Evolutionary conservation across 2,329 filamentous ascomycete species (phyloP).

Genomic region (Apiospora phragmitis): DNA sequence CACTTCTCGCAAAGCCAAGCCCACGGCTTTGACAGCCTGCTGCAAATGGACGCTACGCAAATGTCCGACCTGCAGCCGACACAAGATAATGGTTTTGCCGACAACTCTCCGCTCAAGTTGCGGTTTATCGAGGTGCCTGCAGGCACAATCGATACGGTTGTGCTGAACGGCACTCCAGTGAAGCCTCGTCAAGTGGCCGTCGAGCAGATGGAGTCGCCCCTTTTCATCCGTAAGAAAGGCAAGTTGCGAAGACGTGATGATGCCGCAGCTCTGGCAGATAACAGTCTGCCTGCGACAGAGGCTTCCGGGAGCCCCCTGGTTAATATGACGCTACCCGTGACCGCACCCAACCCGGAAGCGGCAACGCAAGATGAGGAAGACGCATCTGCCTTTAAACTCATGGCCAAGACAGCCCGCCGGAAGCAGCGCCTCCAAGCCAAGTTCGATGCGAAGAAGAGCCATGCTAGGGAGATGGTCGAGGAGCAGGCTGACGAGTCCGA

Average conservation of each 20-base stretch:
- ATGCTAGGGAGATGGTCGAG: slow-evolving; percentile 83
- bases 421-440: slow-evolving; percentile 51
- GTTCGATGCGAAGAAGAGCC: slow-evolving; percentile 84
- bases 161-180: slow-evolving; percentile 42
- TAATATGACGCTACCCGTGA: slow-evolving; percentile 30
- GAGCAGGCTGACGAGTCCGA: slow-evolving; percentile 97
- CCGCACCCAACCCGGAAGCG: slow-evolving; percentile 40
- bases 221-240: slow-evolving; percentile 58
- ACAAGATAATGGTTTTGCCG: slow-evolving; percentile 76
- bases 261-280: slow-evolving; percentile 15
- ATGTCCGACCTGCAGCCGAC: slow-evolving; percentile 73
- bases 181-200: slow-evolving; percentile 18
- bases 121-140: slow-evolving; percentile 65
- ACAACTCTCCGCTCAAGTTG: slow-evolving; percentile 69
- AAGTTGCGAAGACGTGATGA: slow-evolving; percentile 38
- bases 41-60: slow-evolving; percentile 57
- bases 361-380: slow-evolving; percentile 15
- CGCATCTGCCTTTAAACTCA: slow-evolving; percentile 62
- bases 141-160: slow-evolving; percentile 72
- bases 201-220: slow-evolving; percentile 60
- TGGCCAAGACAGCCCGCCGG: slow-evolving; percentile 66
- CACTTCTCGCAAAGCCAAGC: slow-evolving; percentile 62
- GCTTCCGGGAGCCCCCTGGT: slow-evolving; percentile 20
- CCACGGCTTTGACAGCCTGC: slow-evolving; percentile 57
- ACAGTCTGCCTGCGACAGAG: slow-evolving; percentile 47